Base-by-base conservation (phyloP, 495 filamentous ascomycete genomes). In the Clavariopsis aquatica region DNA sequence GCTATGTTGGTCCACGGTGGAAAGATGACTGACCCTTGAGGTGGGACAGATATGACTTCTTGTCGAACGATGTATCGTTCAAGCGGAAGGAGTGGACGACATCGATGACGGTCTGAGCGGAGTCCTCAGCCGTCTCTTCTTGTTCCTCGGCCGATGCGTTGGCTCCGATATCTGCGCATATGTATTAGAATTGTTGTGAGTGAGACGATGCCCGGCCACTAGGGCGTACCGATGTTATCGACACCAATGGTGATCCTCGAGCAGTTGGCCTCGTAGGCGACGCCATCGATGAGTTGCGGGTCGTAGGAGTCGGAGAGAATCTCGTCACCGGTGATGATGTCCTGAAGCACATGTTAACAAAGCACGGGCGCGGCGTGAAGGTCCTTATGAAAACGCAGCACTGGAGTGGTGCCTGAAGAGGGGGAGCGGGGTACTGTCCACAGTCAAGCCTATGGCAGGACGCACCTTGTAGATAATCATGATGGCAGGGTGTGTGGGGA, bases 141-240 rank as follows among this genome's bases (percentile, higher is more conserved):
- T 75, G 87, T 71, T 87, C 94, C 81, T 98, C 94, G 65, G 94
- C 92, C 62, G 94, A 98, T 62, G 94, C 90, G 80, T 98, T 98
- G 80, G 92, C 95, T 77, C 94, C 94, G 74, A 86, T 96, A 73
- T 98, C 92, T 87, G 62, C 22, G 23, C 19, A 13, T 6, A 28
- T 46, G 17, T 36, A 47, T 71, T 22, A 68, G 66, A 57, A 22
- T 19, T 13, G 17, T 22, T 17, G 54, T 12, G 20, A 0, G 20
- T 9, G 38, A 28, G 10, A n/a, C 10, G 20, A 6, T 46, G 58
- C 34, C 31, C 19, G 24, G 29, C 10, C 1, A 10, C 6, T 28
- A 29, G 23, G 24, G 83, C 87, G 68, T 73, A 90, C 88, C 81
- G 78, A 96, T 85, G 67, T 88, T 77, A 68, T 92, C 89, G 51